A percentile compares a stretch with the other conserved stretches of the same genome.
Evolutionary conservation across 139 green algal species (phyloP).

Genomic region (Penium margaritaceum): DNA sequence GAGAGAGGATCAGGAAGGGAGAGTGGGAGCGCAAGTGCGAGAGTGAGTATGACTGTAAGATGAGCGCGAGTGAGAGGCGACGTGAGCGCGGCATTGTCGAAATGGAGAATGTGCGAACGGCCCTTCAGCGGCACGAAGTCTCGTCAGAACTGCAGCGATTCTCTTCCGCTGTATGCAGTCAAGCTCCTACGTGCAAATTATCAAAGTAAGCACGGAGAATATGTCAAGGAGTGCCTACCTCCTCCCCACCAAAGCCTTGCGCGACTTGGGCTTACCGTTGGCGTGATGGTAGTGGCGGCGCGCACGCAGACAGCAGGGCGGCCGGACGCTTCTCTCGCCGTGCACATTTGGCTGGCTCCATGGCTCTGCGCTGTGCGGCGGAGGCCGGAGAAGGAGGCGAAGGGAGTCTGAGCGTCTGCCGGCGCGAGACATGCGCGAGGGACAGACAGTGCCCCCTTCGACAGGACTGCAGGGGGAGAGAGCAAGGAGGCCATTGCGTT

Average conservation of each 20-base stretch:
- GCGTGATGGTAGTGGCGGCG: neutral
- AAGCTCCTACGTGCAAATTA: no score
- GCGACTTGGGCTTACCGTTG: neutral
- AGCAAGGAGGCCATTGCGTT: no score
- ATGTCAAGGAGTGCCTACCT: neutral
- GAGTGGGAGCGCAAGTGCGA: neutral
- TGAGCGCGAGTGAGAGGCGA: neutral
- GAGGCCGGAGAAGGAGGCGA: conserved; percentile 3
- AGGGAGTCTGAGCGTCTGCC: neutral
- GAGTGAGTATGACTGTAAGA: neutral
- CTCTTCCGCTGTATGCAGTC: neutral
- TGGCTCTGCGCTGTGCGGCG: neutral
- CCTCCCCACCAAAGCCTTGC: neutral
- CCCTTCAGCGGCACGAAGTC: neutral
- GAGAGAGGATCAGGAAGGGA: neutral
- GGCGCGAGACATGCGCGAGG: neutral
- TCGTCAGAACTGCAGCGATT: neutral
- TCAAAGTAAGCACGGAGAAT: neutral
- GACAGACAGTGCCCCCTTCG: no score
- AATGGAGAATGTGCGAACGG: neutral
- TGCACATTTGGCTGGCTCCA: neutral
- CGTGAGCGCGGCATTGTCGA: neutral
- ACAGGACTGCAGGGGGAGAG: no score
- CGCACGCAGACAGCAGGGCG: conserved; percentile 1
- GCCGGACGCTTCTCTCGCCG: neutral